Evolutionary conservation across 1,284 basidiomycete species (phyloP), one percentile per base, ranked within the genome.

Genomic region (Cryptococcus hybrid): DNA sequence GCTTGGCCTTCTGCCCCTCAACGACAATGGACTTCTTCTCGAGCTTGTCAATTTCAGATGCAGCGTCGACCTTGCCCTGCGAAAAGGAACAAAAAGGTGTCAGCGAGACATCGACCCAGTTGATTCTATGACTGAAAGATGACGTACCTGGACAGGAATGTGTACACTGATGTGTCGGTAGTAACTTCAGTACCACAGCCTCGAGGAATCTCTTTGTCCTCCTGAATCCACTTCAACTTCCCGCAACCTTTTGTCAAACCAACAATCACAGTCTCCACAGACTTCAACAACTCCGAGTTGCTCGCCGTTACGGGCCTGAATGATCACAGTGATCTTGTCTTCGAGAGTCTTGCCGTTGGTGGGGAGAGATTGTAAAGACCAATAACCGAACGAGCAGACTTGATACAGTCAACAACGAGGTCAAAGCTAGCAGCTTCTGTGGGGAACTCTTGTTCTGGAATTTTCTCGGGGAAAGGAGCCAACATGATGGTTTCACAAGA

Each of bases 191-290:
- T 89, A 3, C 92, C 94, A 73, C 93, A 97, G 12, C 95, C 96
- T 1, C 84, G 81, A 0, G 94, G 93, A 45, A 99, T 83, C 13
- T 83, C 80, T 18, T 74, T 71, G 30, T 82, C 69, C 24, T 82
- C 76, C 18, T 82, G 77, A 30, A 91, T 82, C 51, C 92, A 83
- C 49, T 80, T 79, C 37, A 86, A 84, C 51, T 80, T 83, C 67
- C 89, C 90, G 78, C 90, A 90, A 18, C 92, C 92, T 80, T 98
- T 99, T 64, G 88, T 90, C 48, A 99, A 82, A 9, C 90, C 84
- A 13, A 85, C 79, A 59, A 96, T 88, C 9, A 93, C 92, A 0
- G 85, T 77, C 1, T 83, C 72, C 71, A 96, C 91, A 0, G 84
- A 81, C 65, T 85, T 80, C 66, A 97, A 85, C 34, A 94, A 80